Conservation (phyloP, 2,329 filamentous ascomycete species). For the Xylariaceae sp. region DNA sequence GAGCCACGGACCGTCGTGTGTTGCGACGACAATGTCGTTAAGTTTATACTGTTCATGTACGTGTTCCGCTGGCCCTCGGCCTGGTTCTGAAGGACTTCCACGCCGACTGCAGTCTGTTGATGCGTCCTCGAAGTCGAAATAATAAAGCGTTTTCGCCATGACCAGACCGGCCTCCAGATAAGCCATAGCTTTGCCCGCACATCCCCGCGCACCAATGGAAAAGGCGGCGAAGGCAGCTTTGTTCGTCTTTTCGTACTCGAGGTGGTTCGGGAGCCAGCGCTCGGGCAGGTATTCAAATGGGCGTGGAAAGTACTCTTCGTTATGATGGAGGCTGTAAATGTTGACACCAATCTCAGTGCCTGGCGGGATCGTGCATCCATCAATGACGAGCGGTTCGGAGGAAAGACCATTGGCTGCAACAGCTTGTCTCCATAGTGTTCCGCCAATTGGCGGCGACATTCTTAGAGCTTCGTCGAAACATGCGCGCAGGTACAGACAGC, state of each 20-base stretch:
- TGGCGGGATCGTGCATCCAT: constrained; percentile 1
- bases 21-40: too few relatives aligned
- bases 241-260: not conserved
- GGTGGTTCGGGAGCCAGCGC: not conserved
- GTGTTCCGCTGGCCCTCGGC: too few relatives aligned
- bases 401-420: too few relatives aligned
- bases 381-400: not conserved
- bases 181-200: not conserved
- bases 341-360: constrained; percentile 9
- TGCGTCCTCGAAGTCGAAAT: constrained; percentile 2
- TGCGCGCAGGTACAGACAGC: constrained; percentile 7
- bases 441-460: constrained; percentile 2
- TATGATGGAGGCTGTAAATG: constrained; percentile 7
- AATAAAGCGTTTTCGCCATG: not conserved
- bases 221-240: not conserved
- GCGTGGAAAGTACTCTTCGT: constrained; percentile 4
- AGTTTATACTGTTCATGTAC: too few relatives aligned
- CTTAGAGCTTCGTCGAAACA: constrained; percentile 8
- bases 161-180: not conserved
- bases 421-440: constrained; percentile 6
- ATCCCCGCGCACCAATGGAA: not conserved
- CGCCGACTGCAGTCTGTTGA: too few relatives aligned
- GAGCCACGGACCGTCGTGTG: too few relatives aligned
- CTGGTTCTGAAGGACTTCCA: too few relatives aligned
- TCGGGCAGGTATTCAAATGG: constrained; percentile 3